Base-by-base conservation (phyloP, 257 asterid species). In the Ilex asprella region DNA sequence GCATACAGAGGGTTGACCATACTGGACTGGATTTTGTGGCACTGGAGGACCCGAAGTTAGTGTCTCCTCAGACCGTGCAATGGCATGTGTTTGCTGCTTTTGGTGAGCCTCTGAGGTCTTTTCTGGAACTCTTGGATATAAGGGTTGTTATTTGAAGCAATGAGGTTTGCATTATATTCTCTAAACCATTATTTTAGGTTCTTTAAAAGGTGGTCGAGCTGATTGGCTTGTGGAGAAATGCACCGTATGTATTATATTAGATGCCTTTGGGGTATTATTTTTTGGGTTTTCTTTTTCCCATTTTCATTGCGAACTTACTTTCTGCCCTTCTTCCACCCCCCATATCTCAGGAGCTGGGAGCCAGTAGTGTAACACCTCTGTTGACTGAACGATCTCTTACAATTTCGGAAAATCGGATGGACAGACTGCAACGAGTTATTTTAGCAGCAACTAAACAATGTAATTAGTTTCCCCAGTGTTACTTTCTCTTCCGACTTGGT, bases 141-240 rank as follows among this genome's bases (percentile, higher is more conserved):
- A 46, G 6, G 13, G 52, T 46, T 10, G 3, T 11, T 46, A 6
- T 46, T 46, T 46, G 13, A 12, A 46, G 52, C 52, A 14, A 46
- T 10, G 55, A 61, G 62, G 59, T 32, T 61, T 63, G 21, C 29
- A 12, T 47, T 13, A 30, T 62, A 53, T 64, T 46, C 61, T 64
- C 58, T 60, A 56, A 53, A 4, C 53, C 71, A 57, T 70, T 70
- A 41, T 14, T 69, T 16, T 70, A 92, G 99, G 99, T 64, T 79
- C 95, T 59, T 76, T 93, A 15, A 93, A 93, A 82, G 99, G 99
- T 65, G 96, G 99, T 35, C 81, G 99, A n/a, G 91, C 91, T 56
- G 99, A 89, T 81, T 93, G 99, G 99, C 95, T 93, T 10, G 91
- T 87, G 57, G 99, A 93, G 82, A 93, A 93, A 87, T 89, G 99